A percentile compares a stretch with the other conserved stretches of the same genome.
Conservation (phyloP, 1,139 yeast species). For the Pichia sp. region DNA sequence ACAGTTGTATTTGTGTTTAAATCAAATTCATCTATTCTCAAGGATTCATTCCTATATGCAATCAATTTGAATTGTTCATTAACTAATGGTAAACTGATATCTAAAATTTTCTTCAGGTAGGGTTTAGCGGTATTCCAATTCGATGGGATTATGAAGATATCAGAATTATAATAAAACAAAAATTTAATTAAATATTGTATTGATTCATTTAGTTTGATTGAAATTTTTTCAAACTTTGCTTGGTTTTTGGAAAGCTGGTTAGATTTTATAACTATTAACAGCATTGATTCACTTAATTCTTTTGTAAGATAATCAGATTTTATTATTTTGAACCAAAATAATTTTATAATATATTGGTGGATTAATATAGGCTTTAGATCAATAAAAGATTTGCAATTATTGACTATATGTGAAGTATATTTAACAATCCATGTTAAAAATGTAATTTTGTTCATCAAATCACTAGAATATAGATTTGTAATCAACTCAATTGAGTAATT, state of each 20-base stretch:
- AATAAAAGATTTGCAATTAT: constrained; percentile 18
- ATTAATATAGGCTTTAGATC: constrained; percentile 26
- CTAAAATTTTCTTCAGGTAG: constrained; percentile 40
- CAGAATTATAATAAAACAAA: constrained; percentile 54
- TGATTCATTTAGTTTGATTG: constrained; percentile 15
- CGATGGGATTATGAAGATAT: constrained; percentile 71
- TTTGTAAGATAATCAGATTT: constrained; percentile 50
- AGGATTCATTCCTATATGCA: constrained; percentile 66
- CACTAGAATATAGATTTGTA: constrained; percentile 61
- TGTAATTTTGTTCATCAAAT: constrained; percentile 52
- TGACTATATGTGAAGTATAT: constrained; percentile 43
- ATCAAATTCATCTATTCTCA: constrained; percentile 42
- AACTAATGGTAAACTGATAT: constrained; percentile 33
- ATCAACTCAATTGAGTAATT: constrained; percentile 54
- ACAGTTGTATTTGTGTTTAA: neutral
- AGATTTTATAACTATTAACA: constrained; percentile 26
- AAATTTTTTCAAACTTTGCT: constrained; percentile 14
- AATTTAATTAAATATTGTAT: constrained; percentile 35
- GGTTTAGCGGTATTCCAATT: constrained; percentile 61
- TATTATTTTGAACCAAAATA: constrained; percentile 67
- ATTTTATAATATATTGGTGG: constrained; percentile 50
- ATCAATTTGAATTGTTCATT: constrained; percentile 52
- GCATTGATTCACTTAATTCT: constrained; percentile 50
- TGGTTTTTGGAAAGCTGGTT: constrained; percentile 17
- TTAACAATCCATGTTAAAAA: constrained; percentile 60